phyloP scores from a whole-genome alignment of 306 rosid genomes.

The Arachis stenosperma region DNA sequence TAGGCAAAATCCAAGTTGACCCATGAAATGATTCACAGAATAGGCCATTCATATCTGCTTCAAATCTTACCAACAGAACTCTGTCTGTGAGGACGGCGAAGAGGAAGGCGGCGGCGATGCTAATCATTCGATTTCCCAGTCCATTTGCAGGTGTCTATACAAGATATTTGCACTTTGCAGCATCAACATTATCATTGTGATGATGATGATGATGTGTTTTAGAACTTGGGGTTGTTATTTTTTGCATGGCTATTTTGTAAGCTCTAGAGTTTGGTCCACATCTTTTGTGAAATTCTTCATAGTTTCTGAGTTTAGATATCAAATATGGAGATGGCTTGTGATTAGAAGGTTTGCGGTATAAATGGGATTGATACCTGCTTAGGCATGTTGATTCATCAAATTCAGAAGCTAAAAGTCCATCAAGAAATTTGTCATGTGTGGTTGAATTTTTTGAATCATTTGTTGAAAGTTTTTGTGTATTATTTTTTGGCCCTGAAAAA shows the following conservation, averaged over 20 bases:
- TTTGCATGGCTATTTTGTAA: slow-evolving; percentile 42
- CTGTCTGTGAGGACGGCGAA: slow-evolving; percentile 61
- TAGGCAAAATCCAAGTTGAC: slow-evolving; percentile 62
- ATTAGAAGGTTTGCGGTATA: slow-evolving; percentile 47
- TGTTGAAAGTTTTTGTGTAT: background rate
- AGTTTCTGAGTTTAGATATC: slow-evolving; percentile 56
- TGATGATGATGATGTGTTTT: slow-evolving; percentile 2
- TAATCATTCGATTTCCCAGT: slow-evolving; percentile 63
- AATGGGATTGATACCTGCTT: slow-evolving; percentile 54
- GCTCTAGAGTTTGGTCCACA: slow-evolving; percentile 55
- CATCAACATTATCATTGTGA: background rate
- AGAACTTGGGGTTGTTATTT: slow-evolving; percentile 38
- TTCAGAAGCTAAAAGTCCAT: slow-evolving; percentile 54
- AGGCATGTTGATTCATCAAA: slow-evolving; percentile 58
- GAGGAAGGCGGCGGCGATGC: slow-evolving; percentile 58
- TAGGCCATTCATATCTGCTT: slow-evolving; percentile 49
- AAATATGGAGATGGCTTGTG: slow-evolving; percentile 61
- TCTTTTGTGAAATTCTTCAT: slow-evolving; percentile 54
- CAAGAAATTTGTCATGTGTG: slow-evolving; percentile 44
- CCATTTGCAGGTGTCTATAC: slow-evolving; percentile 57
- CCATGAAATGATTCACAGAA: slow-evolving; percentile 69
- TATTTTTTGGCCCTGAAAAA: slow-evolving; percentile 18
- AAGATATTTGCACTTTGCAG: slow-evolving; percentile 50
- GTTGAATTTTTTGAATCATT: background rate
- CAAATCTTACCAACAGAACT: slow-evolving; percentile 56